A percentile compares a stretch with the other conserved stretches of the same genome.
Conservation (phyloP, 306 rosid genomes). For the Quercus mongolica region DNA sequence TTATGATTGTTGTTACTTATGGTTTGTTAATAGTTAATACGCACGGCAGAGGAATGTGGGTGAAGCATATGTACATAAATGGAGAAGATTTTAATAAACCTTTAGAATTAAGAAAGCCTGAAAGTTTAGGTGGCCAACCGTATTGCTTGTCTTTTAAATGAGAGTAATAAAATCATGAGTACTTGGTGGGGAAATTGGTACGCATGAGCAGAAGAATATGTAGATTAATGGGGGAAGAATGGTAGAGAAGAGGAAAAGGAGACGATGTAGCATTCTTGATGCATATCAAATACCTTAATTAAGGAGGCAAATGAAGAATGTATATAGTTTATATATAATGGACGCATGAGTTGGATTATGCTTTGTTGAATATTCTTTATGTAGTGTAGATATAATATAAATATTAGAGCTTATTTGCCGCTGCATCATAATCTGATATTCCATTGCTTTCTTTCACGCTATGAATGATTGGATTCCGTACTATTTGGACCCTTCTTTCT, state of each 20-base stretch:
- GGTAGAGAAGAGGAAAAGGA: not conserved
- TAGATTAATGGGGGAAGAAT: not conserved
- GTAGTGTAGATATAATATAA: too few species aligned
- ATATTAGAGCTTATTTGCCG: too few species aligned
- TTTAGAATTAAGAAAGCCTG: not conserved
- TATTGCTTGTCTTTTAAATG: not conserved
- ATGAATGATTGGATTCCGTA: too few species aligned
- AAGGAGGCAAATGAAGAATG: too few species aligned
- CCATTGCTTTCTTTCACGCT: too few species aligned
- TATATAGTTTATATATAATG: too few species aligned
- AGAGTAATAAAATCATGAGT: not conserved
- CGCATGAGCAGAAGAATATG: not conserved
- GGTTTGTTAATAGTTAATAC: constrained; percentile 17
- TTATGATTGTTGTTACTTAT: constrained; percentile 34
- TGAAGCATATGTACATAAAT: not conserved
- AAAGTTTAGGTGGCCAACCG: not conserved
- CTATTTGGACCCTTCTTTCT: too few species aligned
- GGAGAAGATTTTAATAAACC: not conserved
- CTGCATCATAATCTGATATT: too few species aligned
- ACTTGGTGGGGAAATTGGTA: not conserved
- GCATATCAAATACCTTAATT: too few species aligned
- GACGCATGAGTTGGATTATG: too few species aligned
- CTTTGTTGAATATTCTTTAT: too few species aligned
- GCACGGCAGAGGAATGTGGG: constrained; percentile 1
- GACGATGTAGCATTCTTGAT: not conserved